Evolutionary conservation across 23 red algal species (phyloP).

Genomic region (Chondrus crispus): DNA sequence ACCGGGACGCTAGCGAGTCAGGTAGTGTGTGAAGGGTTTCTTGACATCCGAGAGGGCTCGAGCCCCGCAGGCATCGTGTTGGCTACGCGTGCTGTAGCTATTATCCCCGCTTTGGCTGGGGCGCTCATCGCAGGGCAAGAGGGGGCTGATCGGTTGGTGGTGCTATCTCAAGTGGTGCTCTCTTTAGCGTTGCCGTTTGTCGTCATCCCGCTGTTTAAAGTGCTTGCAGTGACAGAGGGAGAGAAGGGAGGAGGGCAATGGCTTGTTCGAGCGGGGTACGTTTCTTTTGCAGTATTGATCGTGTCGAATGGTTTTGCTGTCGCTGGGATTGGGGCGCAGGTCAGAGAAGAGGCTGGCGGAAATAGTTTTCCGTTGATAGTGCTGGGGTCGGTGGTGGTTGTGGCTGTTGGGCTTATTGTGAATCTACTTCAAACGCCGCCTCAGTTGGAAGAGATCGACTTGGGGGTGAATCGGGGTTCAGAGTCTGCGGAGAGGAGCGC

Average conservation of each 20-base stretch:
- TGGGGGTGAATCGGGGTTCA: no score
- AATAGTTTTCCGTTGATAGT: background rate
- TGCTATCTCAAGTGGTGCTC: constrained; percentile 78
- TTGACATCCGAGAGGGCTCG: background rate
- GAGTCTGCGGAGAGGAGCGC: no score
- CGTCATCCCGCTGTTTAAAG: constrained; percentile 77
- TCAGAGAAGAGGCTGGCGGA: background rate
- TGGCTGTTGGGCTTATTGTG: background rate
- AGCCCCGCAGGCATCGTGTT: constrained; percentile 1
- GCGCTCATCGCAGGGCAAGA: constrained; percentile 65
- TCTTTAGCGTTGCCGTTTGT: constrained; percentile 85
- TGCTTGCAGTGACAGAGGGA: no score
- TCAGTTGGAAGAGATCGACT: background rate
- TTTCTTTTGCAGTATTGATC: background rate
- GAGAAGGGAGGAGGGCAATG: no score
- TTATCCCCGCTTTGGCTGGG: constrained; percentile 63
- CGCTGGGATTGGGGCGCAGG: background rate
- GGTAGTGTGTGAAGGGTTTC: constrained; percentile 90
- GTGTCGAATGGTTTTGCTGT: constrained; percentile 9
- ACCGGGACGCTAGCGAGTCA: constrained; percentile 83
- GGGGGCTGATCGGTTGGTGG: constrained; percentile 66
- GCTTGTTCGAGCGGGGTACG: constrained; percentile 10
- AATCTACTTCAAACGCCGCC: constrained; percentile 3
- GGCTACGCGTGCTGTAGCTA: constrained; percentile 59
- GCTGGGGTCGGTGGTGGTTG: background rate